A percentile compares a stretch with the other conserved stretches of the same genome.
Evolutionary conservation across 768 basidiomycete genomes (phyloP).

Genomic region (Boletus barrowsii): DNA sequence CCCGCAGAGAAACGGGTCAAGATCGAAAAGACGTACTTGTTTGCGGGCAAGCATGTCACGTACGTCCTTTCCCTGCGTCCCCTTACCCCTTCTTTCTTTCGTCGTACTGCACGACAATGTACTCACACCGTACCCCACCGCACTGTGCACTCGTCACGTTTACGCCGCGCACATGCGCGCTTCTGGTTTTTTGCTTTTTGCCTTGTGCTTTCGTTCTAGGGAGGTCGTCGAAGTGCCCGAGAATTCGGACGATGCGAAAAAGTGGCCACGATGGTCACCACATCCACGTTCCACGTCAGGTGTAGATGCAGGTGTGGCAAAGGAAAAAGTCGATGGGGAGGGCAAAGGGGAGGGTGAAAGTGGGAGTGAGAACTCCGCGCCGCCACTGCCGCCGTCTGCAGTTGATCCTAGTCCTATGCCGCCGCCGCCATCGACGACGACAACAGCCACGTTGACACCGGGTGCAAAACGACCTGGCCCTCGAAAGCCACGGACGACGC

Average conservation of each 20-base stretch:
- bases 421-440: not conserved
- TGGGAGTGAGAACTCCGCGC: not conserved
- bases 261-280: constrained; percentile 59
- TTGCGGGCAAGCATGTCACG: constrained; percentile 75
- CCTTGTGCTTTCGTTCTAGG: constrained; percentile 35
- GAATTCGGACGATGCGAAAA: constrained; percentile 70
- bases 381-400: not conserved
- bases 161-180: no score
- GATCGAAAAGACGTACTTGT: constrained; percentile 66
- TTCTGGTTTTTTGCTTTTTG: no score
- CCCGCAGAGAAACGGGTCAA: constrained; percentile 49
- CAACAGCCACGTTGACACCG: not conserved
- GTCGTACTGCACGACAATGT: no score
- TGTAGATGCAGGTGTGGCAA: not conserved
- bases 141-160: no score
- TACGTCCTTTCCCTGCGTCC: constrained; percentile 27
- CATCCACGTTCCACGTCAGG: not conserved
- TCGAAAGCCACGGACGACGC: constrained; percentile 58
- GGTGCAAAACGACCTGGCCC: constrained; percentile 52
- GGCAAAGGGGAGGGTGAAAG: not conserved
- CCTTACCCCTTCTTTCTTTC: no score
- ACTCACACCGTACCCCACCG: no score
- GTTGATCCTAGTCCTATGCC: not conserved
- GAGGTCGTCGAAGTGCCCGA: constrained; percentile 72
- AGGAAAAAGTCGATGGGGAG: not conserved